Evolutionary conservation across 2,329 filamentous ascomycete genomes (phyloP).

Genomic region (Hypoxylon rubiginosum): DNA sequence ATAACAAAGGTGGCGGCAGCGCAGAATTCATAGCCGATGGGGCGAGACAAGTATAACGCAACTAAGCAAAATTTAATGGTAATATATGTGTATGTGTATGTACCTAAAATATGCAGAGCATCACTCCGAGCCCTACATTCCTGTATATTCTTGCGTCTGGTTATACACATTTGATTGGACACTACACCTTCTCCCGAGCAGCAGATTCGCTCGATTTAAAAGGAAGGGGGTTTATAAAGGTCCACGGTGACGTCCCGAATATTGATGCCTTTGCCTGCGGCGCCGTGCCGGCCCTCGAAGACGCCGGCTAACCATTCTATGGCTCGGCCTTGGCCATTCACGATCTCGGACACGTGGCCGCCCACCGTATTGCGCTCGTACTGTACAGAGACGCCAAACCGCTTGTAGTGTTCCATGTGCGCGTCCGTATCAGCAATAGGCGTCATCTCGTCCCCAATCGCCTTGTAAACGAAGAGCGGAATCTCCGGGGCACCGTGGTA

Average conservation of each 20-base stretch:
- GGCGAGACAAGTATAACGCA: not conserved
- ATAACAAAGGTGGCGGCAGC: not conserved
- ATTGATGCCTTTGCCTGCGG: constrained; percentile 3
- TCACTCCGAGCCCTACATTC: not conserved
- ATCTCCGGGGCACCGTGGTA: constrained; percentile 59
- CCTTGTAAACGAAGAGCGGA: constrained; percentile 65
- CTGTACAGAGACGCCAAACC: constrained; percentile 56
- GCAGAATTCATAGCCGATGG: not conserved
- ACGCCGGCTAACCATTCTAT: constrained; percentile 35
- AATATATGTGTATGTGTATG: not conserved
- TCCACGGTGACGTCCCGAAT: constrained; percentile 34
- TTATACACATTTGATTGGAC: not conserved
- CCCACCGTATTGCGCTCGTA: constrained; percentile 61
- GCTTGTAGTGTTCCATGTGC: constrained; percentile 58
- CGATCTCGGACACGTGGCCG: constrained; percentile 54
- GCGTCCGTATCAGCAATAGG: constrained; percentile 59
- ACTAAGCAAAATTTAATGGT: not conserved
- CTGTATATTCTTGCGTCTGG: not conserved
- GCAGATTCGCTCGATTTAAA: constrained; percentile 1
- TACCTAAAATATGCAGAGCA: not conserved
- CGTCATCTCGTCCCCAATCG: constrained; percentile 61
- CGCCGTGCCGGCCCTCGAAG: constrained; percentile 33
- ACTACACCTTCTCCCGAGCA: not conserved
- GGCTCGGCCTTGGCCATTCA: constrained; percentile 34
- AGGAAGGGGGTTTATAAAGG: constrained; percentile 13